A percentile compares a stretch with the other conserved stretches of the same genome.
These are phyloP conservation scores for Cercis canadensis DNA, from an alignment of 306 rosid genomes.

Conservation along the genomic window DNA sequence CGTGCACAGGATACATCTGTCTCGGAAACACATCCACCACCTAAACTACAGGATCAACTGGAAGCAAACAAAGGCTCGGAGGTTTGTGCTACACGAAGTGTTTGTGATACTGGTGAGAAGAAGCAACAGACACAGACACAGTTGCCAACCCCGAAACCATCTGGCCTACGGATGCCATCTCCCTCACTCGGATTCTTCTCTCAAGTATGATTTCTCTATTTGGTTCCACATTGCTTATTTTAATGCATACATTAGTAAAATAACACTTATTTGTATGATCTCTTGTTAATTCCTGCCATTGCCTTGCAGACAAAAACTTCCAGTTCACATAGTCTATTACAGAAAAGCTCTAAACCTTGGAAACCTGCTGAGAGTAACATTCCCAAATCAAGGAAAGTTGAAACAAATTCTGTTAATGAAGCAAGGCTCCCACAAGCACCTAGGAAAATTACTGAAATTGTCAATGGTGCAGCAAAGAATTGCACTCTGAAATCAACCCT, in stretches of 20 bases:
- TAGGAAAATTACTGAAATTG: slow-evolving; percentile 35
- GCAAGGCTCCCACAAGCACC: slow-evolving; percentile 44
- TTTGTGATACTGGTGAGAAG: slow-evolving; percentile 41
- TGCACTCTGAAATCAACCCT: slow-evolving; percentile 27
- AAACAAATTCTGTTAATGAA: slow-evolving; percentile 39
- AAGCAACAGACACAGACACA: slow-evolving; percentile 40
- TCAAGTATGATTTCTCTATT: slow-evolving; percentile 56
- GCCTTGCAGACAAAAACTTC: slow-evolving; percentile 61
- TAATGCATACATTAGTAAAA: slow-evolving; percentile 17
- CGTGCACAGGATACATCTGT: slow-evolving; percentile 57
- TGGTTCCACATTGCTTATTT: slow-evolving; percentile 23
- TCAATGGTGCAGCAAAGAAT: slow-evolving; percentile 32
- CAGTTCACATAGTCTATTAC: slow-evolving; percentile 44
- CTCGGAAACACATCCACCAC: slow-evolving; percentile 40
- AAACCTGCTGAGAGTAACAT: slow-evolving; percentile 38
- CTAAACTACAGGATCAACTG: slow-evolving; percentile 30
- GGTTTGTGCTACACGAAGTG: slow-evolving; percentile 45
- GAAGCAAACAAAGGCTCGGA: slow-evolving; percentile 48
- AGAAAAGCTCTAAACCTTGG: slow-evolving; percentile 52
- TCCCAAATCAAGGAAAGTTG: slow-evolving; percentile 50
- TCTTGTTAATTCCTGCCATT: slow-evolving; percentile 24
- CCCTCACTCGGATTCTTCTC: slow-evolving; percentile 85
- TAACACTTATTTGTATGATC: slow-evolving; percentile 21
- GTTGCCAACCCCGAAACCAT: slow-evolving; percentile 60
- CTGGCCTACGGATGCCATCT: slow-evolving; percentile 95